Percentiles rank a stretch among this genome's conserved stretches.
phyloP scores from a whole-genome alignment of 805 yeast species.

The Schizosaccharomyces osmophilus region DNA sequence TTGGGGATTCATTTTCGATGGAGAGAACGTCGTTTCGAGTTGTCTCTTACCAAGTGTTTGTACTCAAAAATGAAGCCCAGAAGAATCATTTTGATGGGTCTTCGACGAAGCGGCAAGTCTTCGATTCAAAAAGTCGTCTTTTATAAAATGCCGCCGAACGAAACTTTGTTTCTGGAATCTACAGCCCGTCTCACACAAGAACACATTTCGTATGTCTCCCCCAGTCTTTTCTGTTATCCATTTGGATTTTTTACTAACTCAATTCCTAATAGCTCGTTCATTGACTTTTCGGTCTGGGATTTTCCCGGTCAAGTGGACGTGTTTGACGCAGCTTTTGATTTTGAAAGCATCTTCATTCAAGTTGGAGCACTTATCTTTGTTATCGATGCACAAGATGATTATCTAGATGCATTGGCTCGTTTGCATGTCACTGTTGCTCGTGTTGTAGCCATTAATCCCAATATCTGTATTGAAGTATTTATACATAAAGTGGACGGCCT shows the following conservation, averaged over 20 bases:
- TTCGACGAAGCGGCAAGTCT: constrained; percentile 46
- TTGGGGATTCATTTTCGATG: no score
- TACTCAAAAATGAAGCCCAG: not conserved
- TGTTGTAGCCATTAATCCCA: constrained; percentile 65
- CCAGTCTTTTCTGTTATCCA: constrained; percentile 4
- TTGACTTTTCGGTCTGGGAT: constrained; percentile 75
- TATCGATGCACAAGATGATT: constrained; percentile 88
- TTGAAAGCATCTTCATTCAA: constrained; percentile 47
- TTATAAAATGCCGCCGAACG: constrained; percentile 88
- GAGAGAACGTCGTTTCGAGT: not conserved
- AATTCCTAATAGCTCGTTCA: constrained; percentile 26
- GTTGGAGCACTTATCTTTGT: constrained; percentile 86
- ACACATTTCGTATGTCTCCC: constrained; percentile 25
- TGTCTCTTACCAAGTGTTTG: not conserved
- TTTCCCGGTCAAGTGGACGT: constrained; percentile 82
- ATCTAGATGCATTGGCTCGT: constrained; percentile 71
- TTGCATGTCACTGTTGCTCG: constrained; percentile 68
- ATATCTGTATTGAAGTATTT: constrained; percentile 68
- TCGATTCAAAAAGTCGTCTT: constrained; percentile 89
- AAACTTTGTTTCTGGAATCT: constrained; percentile 69
- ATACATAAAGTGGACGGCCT: constrained; percentile 92
- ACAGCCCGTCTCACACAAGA: constrained; percentile 77
- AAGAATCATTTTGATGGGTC: constrained; percentile 1
- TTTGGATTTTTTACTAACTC: not conserved
- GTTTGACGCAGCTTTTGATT: constrained; percentile 65